Evolutionary conservation across 129 eudicot genomes (phyloP).

Genomic region (Saussurea involucrata): DNA sequence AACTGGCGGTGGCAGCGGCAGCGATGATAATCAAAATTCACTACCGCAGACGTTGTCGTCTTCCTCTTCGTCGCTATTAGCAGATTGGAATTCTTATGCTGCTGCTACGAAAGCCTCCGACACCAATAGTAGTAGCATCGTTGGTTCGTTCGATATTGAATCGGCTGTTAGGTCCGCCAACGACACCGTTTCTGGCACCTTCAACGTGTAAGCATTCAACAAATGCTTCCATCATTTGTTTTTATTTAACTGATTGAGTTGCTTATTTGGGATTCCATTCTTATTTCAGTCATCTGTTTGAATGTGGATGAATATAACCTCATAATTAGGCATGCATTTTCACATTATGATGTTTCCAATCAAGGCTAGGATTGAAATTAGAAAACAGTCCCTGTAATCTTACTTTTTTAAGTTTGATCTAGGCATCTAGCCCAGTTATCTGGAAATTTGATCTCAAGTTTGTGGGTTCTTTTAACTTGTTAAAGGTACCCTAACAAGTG

Average conservation of each 20-base stretch:
- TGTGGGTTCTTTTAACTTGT: background rate
- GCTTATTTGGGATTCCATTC: background rate
- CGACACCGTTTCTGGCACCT: slow-evolving; percentile 87
- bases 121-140: slow-evolving; percentile 24
- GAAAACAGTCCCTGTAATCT: background rate
- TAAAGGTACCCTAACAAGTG: background rate
- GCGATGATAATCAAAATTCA: slow-evolving; percentile 15
- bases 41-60: slow-evolving; percentile 33
- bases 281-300: background rate
- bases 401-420: slow-evolving; percentile 3
- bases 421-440: background rate
- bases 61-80: slow-evolving; percentile 44
- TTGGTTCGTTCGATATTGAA: slow-evolving; percentile 64
- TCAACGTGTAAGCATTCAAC: slow-evolving; percentile 50
- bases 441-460: background rate
- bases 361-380: background rate
- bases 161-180: slow-evolving; percentile 83
- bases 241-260: background rate
- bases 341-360: background rate
- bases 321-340: background rate
- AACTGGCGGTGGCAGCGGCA: slow-evolving; percentile 17
- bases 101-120: slow-evolving; percentile 46
- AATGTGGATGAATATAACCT: background rate
- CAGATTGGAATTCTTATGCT: slow-evolving; percentile 82
- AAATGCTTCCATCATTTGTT: background rate